Base-by-base conservation (phyloP, 2,329 filamentous ascomycete genomes). In the Hysterium pulicare region DNA sequence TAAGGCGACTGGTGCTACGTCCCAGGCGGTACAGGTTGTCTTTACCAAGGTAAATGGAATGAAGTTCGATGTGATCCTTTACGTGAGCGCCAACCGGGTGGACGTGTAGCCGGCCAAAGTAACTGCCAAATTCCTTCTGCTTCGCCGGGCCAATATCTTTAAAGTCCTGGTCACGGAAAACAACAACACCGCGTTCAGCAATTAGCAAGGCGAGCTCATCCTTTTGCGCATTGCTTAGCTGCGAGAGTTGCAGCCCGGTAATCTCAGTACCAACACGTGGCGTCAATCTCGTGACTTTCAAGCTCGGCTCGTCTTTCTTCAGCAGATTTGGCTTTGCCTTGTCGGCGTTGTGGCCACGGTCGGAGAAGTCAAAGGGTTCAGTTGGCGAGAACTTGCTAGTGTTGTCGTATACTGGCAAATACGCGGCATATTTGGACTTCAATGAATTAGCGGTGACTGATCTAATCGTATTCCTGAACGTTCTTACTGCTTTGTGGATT, bases 81-180 rank as follows among this genome's bases (percentile, higher is more conserved):
- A 58, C 52, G 16, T 58, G 53, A 1, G 54, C 54, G 10, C 54
- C 54, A 5, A 57, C 53, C 0, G 54, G 54, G 23, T 57, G 54
- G 3, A 57, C 46, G 36, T 55, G 52, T 2, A 57, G 39, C 10
- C 50, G 40, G 15, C 71, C 71, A 50, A 73, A 74, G 42, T 73
- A 59, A 32, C 66, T 57, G 57, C 71, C 71, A 44, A 73, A 74
- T 2, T 65, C 58, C 39, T 71, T 67, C 49, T 71, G 71, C 10
- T 54, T 57, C 4, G 61, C 64, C 3, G 70, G 70, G 6, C 71
- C 69, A 15, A 66, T 66, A 45, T 71, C 66, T 20, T 73, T 69
- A 36, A 75, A 66, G 42, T 77, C 72, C 45, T 77, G 71, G 24
- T 75, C 65, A n/a, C 72, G 71, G 59, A 77, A 76, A 24, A 73